Evolutionary conservation across 139 green algal species (phyloP), one percentile per base, ranked within the genome.

Genomic region (Edaphochlamys debaryana): DNA sequence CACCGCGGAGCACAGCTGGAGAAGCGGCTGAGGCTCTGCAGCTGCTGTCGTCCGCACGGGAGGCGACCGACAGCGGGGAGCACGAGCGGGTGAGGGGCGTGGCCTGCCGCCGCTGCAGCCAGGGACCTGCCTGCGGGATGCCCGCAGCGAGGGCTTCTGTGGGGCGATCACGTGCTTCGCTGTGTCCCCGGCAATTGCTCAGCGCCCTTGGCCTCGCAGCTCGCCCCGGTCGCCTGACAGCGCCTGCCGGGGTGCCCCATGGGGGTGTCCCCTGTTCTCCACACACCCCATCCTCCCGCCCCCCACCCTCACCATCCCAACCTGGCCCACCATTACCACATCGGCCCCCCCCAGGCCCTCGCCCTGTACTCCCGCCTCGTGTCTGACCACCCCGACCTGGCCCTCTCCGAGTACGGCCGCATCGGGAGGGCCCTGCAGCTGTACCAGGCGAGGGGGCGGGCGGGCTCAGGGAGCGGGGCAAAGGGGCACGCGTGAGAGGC

Each of bases 351-450:
- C 0, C 76, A 82, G 76, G 63, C 77, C 0, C 48, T 67, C 32
- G 42, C 54, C 20, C 63, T 69, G 64, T 89, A 87, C 41, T 20
- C 8, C 36, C 27, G 54, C n/a, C 64, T 93, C 38, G 80, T 89
- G 17, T 36, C 84, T 15, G 62, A 77, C 13, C 91, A 90, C 77
- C 67, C 85, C 37, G 91, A 94, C 56, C 78, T 95, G 17, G 92
- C 92, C 6, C 78, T 95, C 20, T 45, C 87, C 1, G 88, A 95
- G 45, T 92, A 93, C 74, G 93, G 88, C 8, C 58, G 91, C 22
- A 68, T 96, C 20, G 70, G 79, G 11, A 66, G 89, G n/a, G 93
- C 89, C 2, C 74, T 96, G 29, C 71, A 95, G 80, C 79, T 93
- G 54, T 96, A 94, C 74, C 87, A 96, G 85, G 42, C 88, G 27